phyloP scores from a whole-genome alignment of 73 alveolate species.

The Symbiodinium pilosum region DNA sequence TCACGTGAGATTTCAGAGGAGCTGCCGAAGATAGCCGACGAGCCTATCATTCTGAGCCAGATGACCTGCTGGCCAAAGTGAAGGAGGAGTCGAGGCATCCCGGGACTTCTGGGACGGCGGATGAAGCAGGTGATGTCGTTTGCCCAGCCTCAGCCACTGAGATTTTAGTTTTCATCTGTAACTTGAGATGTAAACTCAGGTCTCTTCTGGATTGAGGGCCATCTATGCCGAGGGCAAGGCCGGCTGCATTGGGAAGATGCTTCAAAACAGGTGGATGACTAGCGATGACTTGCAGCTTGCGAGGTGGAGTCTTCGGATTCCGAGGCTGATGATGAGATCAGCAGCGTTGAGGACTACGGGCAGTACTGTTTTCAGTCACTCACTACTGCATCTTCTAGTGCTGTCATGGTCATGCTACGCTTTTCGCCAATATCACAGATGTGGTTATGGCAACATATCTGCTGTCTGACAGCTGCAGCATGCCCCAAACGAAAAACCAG shows the following conservation, averaged over 20 bases:
- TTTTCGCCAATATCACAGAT: too few relatives aligned
- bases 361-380: too few relatives aligned
- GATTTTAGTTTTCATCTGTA: too few relatives aligned
- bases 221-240: neutral
- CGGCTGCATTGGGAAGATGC: neutral
- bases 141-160: too few relatives aligned
- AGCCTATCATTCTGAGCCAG: neutral
- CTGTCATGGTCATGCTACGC: too few relatives aligned
- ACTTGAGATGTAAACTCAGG: neutral
- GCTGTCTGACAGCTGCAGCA: too few relatives aligned
- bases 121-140: too few relatives aligned
- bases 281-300: too few relatives aligned
- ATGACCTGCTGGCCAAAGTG: neutral
- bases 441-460: too few relatives aligned
- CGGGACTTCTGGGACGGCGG: too few relatives aligned
- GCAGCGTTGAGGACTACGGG: neutral
- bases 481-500: too few relatives aligned
- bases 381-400: too few relatives aligned
- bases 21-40: neutral
- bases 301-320: neutral
- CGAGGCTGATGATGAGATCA: constrained; percentile 4
- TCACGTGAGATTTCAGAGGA: neutral
- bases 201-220: neutral
- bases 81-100: neutral
- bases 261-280: neutral